These are phyloP conservation scores for Pterocarpus santalinus DNA, from an alignment of 306 rosid genomes.

Conservation along the genomic window DNA sequence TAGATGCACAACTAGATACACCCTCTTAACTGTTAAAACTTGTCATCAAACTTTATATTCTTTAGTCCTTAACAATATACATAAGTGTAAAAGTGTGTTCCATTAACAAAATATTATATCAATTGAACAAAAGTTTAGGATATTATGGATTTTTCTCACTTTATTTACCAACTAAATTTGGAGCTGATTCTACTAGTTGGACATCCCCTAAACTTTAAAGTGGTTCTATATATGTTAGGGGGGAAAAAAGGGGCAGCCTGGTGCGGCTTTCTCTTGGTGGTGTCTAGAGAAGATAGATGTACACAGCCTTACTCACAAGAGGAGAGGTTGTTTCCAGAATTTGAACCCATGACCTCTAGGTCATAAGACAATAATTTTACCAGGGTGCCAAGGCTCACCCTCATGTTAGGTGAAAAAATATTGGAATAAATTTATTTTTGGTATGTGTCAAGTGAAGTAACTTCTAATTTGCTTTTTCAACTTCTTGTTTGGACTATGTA, in stretches of 20 bases:
- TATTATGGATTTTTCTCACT: background rate
- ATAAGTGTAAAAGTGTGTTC: background rate
- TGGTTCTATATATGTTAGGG: background rate
- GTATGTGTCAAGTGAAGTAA: slow-evolving; percentile 3
- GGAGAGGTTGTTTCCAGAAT: no score
- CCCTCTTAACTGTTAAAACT: background rate
- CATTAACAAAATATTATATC: background rate
- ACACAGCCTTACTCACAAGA: no score
- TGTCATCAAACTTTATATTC: background rate
- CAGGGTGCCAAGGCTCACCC: no score
- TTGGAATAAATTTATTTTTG: slow-evolving; percentile 12
- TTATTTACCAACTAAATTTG: background rate
- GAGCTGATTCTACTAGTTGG: background rate
- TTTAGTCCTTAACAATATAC: background rate
- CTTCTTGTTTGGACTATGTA: background rate
- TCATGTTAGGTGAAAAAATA: no score
- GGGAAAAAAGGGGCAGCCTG: no score
- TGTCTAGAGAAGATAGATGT: no score
- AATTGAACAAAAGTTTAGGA: background rate
- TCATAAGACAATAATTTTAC: no score
- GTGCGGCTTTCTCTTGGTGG: no score
- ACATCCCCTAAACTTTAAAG: background rate
- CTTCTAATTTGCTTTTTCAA: slow-evolving; percentile 15
- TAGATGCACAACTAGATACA: background rate
- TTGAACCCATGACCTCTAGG: no score